phyloP scores from a whole-genome alignment of 768 basidiomycete genomes.

The Hygrocybe punicea region DNA sequence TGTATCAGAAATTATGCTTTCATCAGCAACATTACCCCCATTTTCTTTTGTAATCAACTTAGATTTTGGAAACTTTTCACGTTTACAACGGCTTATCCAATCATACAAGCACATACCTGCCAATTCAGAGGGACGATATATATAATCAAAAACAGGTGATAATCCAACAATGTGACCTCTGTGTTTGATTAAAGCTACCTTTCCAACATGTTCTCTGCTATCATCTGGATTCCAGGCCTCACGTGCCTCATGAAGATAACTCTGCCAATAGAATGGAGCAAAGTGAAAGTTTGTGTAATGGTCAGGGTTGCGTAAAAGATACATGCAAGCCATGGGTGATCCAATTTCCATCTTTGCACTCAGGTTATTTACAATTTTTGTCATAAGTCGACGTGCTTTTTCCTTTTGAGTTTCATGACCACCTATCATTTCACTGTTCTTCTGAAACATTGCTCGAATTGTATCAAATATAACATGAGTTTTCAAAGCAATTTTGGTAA shows the following conservation, averaged over 20 bases:
- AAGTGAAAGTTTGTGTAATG: slow-evolving; percentile 33
- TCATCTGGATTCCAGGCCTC: slow-evolving; percentile 10
- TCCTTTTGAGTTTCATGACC: slow-evolving; percentile 5
- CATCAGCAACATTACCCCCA: background rate
- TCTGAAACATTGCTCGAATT: slow-evolving; percentile 22
- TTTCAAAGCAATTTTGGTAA: slow-evolving; percentile 34
- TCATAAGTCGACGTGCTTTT: slow-evolving; percentile 22
- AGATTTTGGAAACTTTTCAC: slow-evolving; percentile 8
- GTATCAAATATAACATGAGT: slow-evolving; percentile 35
- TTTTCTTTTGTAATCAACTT: background rate
- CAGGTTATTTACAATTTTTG: slow-evolving; percentile 29
- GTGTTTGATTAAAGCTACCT: slow-evolving; percentile 18
- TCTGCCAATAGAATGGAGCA: slow-evolving; percentile 14
- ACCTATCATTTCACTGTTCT: slow-evolving; percentile 19
- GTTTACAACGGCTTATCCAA: slow-evolving; percentile 18
- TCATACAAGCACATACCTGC: slow-evolving; percentile 29
- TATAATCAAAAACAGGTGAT: slow-evolving; percentile 27
- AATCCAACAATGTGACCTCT: slow-evolving; percentile 15
- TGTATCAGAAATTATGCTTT: slow-evolving; percentile 15
- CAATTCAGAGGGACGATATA: slow-evolving; percentile 19
- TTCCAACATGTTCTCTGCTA: slow-evolving; percentile 12
- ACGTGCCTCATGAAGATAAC: slow-evolving; percentile 16
- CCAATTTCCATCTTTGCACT: slow-evolving; percentile 31
- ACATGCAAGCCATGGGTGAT: slow-evolving; percentile 25
- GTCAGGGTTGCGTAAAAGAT: slow-evolving; percentile 27